Base-by-base conservation (phyloP, 2,329 filamentous ascomycete species). In the Calonectria honghensis region DNA sequence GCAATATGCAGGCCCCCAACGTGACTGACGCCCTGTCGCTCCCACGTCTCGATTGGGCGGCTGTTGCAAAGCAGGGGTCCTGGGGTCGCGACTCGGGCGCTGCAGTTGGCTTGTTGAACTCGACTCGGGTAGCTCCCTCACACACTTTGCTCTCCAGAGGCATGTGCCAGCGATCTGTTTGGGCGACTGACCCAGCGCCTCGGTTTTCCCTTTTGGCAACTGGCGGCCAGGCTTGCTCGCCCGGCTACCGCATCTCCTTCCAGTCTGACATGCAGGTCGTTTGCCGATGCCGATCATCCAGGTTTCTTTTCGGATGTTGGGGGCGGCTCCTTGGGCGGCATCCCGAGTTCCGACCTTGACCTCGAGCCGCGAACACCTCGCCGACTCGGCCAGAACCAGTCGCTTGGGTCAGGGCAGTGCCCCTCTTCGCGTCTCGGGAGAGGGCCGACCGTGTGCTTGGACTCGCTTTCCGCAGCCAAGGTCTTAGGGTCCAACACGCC, bases 241-340 rank as follows among this genome's bases (percentile, higher is more conserved):
- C 39, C 61, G 61, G 39, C 61, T 35, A 39, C 39, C 41, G 39
- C 39, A 48, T 27, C 10, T 65, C 63, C 27, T 59, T 18, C 59
- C 35, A 63, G 29, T 31, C 29, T 41, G 57, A 39, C 35, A 35
- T 57, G 48, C 50, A 68, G 35, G 48, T 41, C 32, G 24, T 50
- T 72, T 63, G 59, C 70, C 70, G 52, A 63, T 52, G 64, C 31
- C 52, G 64, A 72, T 68, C 70, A 48, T 61, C 63, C 64, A 68
- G 63, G 45, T 68, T 72, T 51, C 24, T 63, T 7, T 35, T 67
- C 70, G 52, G 48, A 64, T 54, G 32, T 57, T 37, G 65, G 65
- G 41, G 29, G 54, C 50, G 31, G 31, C 24, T 27, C 32, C 31
- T 35, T 35, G 29, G 14, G 16, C 31, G 41, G 9, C 50, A 11